Evolutionary conservation across 208 protist species (phyloP).

Genomic region (Herpetomonas muscarum): DNA sequence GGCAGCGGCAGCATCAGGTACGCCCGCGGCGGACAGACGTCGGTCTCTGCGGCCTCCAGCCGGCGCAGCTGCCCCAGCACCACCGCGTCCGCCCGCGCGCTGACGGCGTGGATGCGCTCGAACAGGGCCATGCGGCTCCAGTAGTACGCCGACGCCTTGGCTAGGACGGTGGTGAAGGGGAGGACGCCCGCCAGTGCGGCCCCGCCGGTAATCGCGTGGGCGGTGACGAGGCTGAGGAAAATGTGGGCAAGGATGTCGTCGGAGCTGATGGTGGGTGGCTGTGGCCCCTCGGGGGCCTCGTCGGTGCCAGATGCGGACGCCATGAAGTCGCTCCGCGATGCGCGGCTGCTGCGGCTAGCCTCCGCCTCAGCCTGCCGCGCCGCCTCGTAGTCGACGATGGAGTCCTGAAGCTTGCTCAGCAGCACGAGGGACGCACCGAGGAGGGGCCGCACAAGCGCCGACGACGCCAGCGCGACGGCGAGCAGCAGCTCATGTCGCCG

Average conservation of each 20-base stretch:
- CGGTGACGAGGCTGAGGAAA: not conserved
- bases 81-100: no score
- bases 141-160: slow-evolving; percentile 13
- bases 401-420: not conserved
- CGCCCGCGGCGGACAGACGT: slow-evolving; percentile 5
- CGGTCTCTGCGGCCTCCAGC: slow-evolving; percentile 5
- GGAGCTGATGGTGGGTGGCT: no score
- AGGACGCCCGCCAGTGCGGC: slow-evolving; percentile 2
- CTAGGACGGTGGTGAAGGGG: slow-evolving; percentile 3
- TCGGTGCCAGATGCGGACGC: no score
- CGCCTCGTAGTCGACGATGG: not conserved
- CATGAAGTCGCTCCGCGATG: not conserved
- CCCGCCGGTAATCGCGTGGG: not conserved
- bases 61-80: not conserved
- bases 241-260: slow-evolving; percentile 6
- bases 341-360: not conserved
- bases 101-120: slow-evolving; percentile 12
- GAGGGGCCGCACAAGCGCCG: slow-evolving; percentile 4
- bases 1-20: slow-evolving; percentile 19
- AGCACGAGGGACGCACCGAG: slow-evolving; percentile 2
- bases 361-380: not conserved
- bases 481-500: slow-evolving; percentile 9
- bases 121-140: slow-evolving; percentile 21
- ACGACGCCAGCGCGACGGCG: not conserved
- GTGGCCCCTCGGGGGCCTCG: no score